Base-by-base conservation (phyloP, 768 basidiomycete species). In the Kwoniella europaea region DNA sequence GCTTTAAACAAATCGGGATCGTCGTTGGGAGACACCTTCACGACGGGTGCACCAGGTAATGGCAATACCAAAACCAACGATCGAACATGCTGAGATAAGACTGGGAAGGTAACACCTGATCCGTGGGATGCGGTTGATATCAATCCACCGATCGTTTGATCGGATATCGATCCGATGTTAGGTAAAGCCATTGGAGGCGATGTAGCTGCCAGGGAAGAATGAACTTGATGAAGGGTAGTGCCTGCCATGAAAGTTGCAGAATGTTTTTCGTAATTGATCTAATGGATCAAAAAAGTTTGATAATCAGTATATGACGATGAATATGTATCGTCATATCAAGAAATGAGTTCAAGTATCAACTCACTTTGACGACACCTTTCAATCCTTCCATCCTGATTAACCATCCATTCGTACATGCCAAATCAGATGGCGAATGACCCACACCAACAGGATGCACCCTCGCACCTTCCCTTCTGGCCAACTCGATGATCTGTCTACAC, bases 101-200 rank as follows among this genome's bases (percentile, higher is more conserved):
- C 91, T 65, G 89, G 89, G 84, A 88, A 95, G 55, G 84, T 79
- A 69, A 91, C 86, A 53, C 97, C 96, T 13, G 92, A 90, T 63
- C 95, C 97, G 86, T 99, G 97, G 0, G 95, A 95, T 9, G 93
- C 93, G 71, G 97, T 99, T 15, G 93, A 90, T 78, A 98, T 87
- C 76, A 94, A 89, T 55, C 97, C 97, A 29, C 89, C 95, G 73
- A 99, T 87, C 3, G 94, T 93, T 83, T 98, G 96, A 82, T 97
- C 94, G 44, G 94, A 96, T 78, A 99, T 98, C 35, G 94, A 95
- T 44, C 97, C 97, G 71, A 98, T 87, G 84, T 92, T 96, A 79
- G 88, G 89, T 88, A 99, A 90, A 50, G 94, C 95, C 42, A 98
- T 88, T 1, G 78, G 65, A 27, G 79, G 79, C 43, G 87, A 87